Conservation (phyloP, 1,284 basidiomycete genomes). For the Pascua guehoae region DNA sequence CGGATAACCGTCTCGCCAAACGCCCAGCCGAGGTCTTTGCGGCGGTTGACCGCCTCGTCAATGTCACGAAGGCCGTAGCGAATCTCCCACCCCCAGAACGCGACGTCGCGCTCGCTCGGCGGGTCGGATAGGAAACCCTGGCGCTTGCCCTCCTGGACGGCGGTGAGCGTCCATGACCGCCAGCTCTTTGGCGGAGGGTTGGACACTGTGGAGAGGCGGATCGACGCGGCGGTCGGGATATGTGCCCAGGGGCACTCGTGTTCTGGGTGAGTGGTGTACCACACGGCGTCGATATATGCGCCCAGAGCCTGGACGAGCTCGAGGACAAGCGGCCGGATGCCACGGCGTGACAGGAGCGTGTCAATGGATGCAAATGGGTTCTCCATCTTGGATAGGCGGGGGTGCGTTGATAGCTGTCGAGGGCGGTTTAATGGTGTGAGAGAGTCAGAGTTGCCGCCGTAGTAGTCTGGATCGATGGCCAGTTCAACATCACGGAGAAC, state of each 20-base stretch:
- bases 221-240: conserved; percentile 1
- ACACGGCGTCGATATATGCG: conserved; percentile 41
- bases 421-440: not conserved
- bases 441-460: conserved; percentile 8
- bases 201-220: not conserved
- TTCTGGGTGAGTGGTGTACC: conserved; percentile 27
- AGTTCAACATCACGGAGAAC: conserved; percentile 41
- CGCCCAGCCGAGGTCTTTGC: conserved; percentile 38
- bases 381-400: conserved; percentile 28
- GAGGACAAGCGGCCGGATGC: conserved; percentile 41
- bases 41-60: conserved; percentile 42
- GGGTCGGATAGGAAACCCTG: conserved; percentile 24
- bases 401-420: conserved; percentile 29
- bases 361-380: conserved; percentile 40
- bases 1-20: conserved; percentile 30
- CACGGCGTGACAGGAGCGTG: conserved; percentile 28
- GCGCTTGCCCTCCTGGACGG: conserved; percentile 35
- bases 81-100: conserved; percentile 40
- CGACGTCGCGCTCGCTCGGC: conserved; percentile 24
- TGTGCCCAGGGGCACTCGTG: conserved; percentile 17
- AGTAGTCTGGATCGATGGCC: conserved; percentile 35
- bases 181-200: conserved; percentile 14
- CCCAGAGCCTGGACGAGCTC: conserved; percentile 43
- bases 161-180: conserved; percentile 36
- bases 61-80: conserved; percentile 35